Evolutionary conservation across 495 filamentous ascomycete genomes (phyloP), one percentile per base, ranked within the genome.

Genomic region (Xylaria palmicola): DNA sequence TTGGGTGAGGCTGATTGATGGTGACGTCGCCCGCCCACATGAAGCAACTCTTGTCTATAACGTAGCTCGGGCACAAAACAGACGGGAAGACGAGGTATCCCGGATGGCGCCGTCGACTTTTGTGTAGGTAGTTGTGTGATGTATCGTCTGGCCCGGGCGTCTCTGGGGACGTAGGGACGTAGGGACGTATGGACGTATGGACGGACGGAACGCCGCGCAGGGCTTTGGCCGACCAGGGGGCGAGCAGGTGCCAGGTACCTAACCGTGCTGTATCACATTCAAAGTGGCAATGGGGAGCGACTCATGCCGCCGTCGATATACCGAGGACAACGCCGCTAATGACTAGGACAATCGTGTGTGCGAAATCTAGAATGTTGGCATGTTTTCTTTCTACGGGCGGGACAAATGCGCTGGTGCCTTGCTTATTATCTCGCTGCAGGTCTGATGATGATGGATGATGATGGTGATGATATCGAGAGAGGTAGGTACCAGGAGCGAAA

Each of bases 1-100:
- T 63, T 73, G 68, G 69, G 43, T 73, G 67, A 20, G 72, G 63
- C 12, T 62, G 45, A 66, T 68, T 64, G 6, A 66, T 68, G n/a
- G 71, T 73, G n/a, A 73, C 70, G 22, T 41, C 41, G 41, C 3
- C 29, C 19, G 30, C 32, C 32, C 29, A 56, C 53, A 34, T 29
- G 34, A 39, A 54, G 27, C 12, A 29, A 44, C 51, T 6, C 41
- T 15, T 41, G 34, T 19, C 19, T 36, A 36, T 41, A 34, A 5
- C 17, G 24, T 15, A 54, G 24, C 15, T 15, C 51, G 19, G 20
- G 20, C 12, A 40, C 51, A 22, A 24, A 40, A 22, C 27, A 9
- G 50, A 40, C 26, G 20, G 19, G 22, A 29, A 29, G 20, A 48
- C 15, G 10, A 29, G 8, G 26, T 36, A 24, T 15, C 19, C 10